Evolutionary conservation across 179 eudicot genomes (phyloP), one percentile per base, ranked within the genome.

Genomic region (Gypsophila paniculata): DNA sequence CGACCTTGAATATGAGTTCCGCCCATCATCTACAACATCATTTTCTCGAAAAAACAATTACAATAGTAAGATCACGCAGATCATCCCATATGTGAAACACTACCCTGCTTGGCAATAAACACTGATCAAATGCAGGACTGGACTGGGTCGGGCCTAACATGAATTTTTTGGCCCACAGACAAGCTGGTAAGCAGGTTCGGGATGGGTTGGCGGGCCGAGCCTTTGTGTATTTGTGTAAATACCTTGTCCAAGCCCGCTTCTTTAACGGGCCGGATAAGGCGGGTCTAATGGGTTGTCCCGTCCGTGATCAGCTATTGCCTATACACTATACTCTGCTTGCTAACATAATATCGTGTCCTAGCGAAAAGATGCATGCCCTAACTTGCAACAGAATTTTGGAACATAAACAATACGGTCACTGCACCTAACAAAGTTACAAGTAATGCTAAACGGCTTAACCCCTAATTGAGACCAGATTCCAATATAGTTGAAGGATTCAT

Each of bases 401-500:
- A 22, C 49, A 64, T 12, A 2, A 42, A 46, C 65, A 36, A 21
- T 2, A 5, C 25, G 19, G 29, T n/a, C 15, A 18, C 48, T 25
- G 42, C 17, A 42, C 46, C 46, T 42, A 6, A 42, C 34, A 29
- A 29, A 29, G 34, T 29, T 29, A 29, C 34, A 29, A 44, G 8
- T 61, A n/a, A 61, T n/a, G 46, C 66, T 17, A 19, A 25, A 38
- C 5, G 4, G 26, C 34, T 42, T 18, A 51, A 52, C 18, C 29
- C 54, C 54, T 19, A 48, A n/a, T 72, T 55, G 61, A 69, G 12
- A 69, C 58, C 29, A 3, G 25, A 23, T 19, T 21, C 52, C 72
- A 70, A 36, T 55, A 46, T 64, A 38, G 17, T 32, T 4, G 69
- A 62, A 36, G 14, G 17, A 65, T 29, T 58, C 26, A 53, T 21